Base-by-base conservation (phyloP, 2,329 filamentous ascomycete species). In the Metarhizium guizhouense region DNA sequence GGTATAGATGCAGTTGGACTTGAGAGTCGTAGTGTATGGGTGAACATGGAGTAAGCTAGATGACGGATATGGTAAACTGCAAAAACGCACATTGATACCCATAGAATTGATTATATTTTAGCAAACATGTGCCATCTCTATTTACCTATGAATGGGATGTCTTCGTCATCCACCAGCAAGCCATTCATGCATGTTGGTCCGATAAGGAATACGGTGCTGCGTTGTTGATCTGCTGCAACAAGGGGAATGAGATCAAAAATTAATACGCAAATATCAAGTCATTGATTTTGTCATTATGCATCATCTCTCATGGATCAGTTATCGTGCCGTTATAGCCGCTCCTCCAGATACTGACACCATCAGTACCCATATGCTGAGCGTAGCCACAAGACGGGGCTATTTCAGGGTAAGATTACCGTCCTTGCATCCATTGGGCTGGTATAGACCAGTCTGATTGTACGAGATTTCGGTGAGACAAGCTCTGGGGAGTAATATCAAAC, bases 241-340 rank as follows among this genome's bases (percentile, higher is more conserved):
- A 34, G 25, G 18, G 42, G 42, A 10, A 16, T 11, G 42, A 25
- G 7, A 45, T 6, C 7, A 18, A 20, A 20, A 45, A 16, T 45
- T 6, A 45, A 25, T 45, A 25, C 6, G 7, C 32, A 30, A 48
- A 29, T 14, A 30, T 11, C 1, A 30, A 14, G 25, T 48, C 45
- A 30, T 32, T 48, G 13, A 8, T 48, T 14, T 48, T 10, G 13
- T 48, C 45, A 7, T 48, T 48, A 48, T 7, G 6, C 45, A 1
- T 48, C 55, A 52, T 52, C 55, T 53, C 36, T 54, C 51, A 56
- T 53, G 53, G 47, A 56, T 54, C 53, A 53, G 52, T 57, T 18
- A 47, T 58, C 53, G 56, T 63, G 62, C 58, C 59, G 58, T 60
- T 51, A 56, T 63, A 62, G 60, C 59, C 59, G 61, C 49, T 52